Percentiles rank a stretch among this genome's conserved stretches.
Evolutionary conservation across 1,139 yeast species (phyloP).

Genomic region (Dujonia santamariae): DNA sequence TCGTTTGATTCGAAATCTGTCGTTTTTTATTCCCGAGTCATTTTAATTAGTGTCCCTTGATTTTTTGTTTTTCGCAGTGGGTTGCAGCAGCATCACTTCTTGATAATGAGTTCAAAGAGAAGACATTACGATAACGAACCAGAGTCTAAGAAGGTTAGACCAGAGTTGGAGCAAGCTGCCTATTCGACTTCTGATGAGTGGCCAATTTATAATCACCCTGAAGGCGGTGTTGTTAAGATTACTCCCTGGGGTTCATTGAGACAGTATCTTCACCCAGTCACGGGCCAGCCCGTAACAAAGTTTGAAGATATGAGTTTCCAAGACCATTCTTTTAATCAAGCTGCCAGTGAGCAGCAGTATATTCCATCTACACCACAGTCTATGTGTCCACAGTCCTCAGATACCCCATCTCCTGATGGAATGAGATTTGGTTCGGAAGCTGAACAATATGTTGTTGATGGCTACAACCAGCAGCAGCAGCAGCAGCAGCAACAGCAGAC

Average conservation of each 20-base stretch:
- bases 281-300: conserved; percentile 38
- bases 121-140: conserved; percentile 21
- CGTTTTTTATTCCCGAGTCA: too few relatives aligned
- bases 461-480: conserved; percentile 19
- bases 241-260: conserved; percentile 58
- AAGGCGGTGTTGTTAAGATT: conserved; percentile 61
- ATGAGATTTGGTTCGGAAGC: conserved; percentile 37
- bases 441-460: conserved; percentile 40
- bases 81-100: conserved; percentile 1
- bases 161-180: conserved; percentile 19
- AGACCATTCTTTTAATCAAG: conserved; percentile 29
- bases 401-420: conserved; percentile 11
- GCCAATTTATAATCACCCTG: conserved; percentile 62
- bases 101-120: conserved; percentile 18
- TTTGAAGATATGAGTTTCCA: conserved; percentile 43
- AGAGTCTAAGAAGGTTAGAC: conserved; percentile 24
- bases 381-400: conserved; percentile 11
- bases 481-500: conserved; percentile 9
- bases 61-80: not conserved
- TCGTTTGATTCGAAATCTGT: too few relatives aligned
- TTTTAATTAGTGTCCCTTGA: too few relatives aligned
- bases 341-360: conserved; percentile 13
- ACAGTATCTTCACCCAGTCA: conserved; percentile 29
- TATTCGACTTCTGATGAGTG: conserved; percentile 43
- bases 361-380: conserved; percentile 9